Conservation (phyloP, 2,329 filamentous ascomycete species). For the Hypoxylon rubiginosum region DNA sequence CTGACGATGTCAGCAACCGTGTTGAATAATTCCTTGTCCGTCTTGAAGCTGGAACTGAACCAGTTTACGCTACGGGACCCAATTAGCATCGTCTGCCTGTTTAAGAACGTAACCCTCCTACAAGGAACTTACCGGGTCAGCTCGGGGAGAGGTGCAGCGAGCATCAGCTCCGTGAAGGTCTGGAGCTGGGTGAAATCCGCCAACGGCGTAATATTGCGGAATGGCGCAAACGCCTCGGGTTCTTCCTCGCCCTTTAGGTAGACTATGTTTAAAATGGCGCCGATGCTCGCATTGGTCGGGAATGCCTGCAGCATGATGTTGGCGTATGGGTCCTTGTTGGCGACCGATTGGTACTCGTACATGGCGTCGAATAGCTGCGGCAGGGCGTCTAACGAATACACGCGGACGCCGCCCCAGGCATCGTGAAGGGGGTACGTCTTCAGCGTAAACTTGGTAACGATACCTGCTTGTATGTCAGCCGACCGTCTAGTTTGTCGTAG, state of each 20-base stretch:
- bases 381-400: constrained; percentile 47
- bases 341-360: constrained; percentile 45
- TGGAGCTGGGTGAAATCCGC: constrained; percentile 47
- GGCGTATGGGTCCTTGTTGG: constrained; percentile 50
- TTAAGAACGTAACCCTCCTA: background rate
- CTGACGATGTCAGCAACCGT: constrained; percentile 43
- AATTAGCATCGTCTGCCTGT: constrained; percentile 11
- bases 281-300: constrained; percentile 47
- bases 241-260: constrained; percentile 48
- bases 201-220: constrained; percentile 46
- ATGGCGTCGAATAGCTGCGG: constrained; percentile 47
- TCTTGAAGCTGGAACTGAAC: constrained; percentile 50
- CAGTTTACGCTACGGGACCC: constrained; percentile 41
- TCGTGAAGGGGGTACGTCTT: constrained; percentile 46
- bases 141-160: constrained; percentile 36
- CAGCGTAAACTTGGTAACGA: constrained; percentile 48
- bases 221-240: constrained; percentile 47
- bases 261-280: constrained; percentile 48
- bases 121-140: constrained; percentile 38
- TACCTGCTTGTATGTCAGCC: constrained; percentile 40
- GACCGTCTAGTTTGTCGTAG: constrained; percentile 1
- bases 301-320: constrained; percentile 50
- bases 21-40: constrained; percentile 43
- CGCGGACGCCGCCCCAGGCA: constrained; percentile 47
- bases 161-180: constrained; percentile 42